These are phyloP conservation scores for Ustilago tritici DNA, from an alignment of 1,284 basidiomycete genomes.

Conservation along the genomic window DNA sequence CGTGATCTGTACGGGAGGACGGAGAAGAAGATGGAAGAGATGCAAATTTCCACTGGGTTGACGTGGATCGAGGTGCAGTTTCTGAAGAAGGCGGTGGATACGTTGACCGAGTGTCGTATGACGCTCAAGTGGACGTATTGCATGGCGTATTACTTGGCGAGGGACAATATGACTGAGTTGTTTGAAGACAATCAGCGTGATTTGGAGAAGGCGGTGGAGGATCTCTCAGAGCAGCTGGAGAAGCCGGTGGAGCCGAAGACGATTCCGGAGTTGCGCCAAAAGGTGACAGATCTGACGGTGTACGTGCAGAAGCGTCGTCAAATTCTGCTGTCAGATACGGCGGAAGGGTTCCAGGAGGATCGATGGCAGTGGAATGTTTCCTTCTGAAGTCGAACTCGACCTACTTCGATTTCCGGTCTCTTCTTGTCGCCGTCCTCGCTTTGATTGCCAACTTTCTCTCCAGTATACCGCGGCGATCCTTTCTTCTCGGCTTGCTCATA, in stretches of 20 bases:
- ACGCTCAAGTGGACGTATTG: constrained; percentile 99
- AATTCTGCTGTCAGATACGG: constrained; percentile 93
- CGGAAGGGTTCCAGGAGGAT: constrained; percentile 87
- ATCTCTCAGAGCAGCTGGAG: constrained; percentile 91
- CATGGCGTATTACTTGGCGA: constrained; percentile 94
- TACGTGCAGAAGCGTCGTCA: constrained; percentile 96
- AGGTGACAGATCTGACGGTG: constrained; percentile 83
- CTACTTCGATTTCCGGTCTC: neutral
- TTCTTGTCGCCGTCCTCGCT: neutral
- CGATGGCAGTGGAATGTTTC: constrained; percentile 72
- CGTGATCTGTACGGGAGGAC: constrained; percentile 91
- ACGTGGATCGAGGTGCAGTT: constrained; percentile 99
- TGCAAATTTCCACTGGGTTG: constrained; percentile 89
- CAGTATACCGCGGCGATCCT: neutral
- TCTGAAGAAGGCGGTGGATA: constrained; percentile 95
- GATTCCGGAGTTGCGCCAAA: constrained; percentile 85
- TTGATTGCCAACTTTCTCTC: neutral
- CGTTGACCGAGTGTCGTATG: constrained; percentile 83
- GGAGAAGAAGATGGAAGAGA: constrained; percentile 99
- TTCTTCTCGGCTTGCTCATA: neutral
- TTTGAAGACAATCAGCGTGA: constrained; percentile 99
- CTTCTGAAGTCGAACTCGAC: constrained; percentile 27
- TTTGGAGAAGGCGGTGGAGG: constrained; percentile 93
- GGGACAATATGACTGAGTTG: constrained; percentile 91
- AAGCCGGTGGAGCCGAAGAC: constrained; percentile 86